Evolutionary conservation across 2,329 filamentous ascomycete genomes (phyloP), one percentile per base, ranked within the genome.

Genomic region (Neofusicoccum kwambonambiense): DNA sequence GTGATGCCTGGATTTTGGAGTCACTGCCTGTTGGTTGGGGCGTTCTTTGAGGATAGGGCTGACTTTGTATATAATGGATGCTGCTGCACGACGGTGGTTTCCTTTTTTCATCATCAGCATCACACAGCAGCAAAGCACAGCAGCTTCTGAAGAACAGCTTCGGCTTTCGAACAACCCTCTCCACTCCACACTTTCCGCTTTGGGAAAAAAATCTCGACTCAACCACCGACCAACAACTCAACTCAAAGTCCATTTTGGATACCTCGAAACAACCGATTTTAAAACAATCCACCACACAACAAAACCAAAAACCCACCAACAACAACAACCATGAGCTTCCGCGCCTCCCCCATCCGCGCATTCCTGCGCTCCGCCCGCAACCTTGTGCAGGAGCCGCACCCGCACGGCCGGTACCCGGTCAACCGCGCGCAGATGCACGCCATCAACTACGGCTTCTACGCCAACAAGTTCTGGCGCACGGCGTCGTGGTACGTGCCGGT

Each of bases 381-480:
- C 61, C 70, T 73, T 19, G 66, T 75, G 27, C 70, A 70, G 66
- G 76, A 78, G 58, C 72, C 75, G 1, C 76, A 77, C 67, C 76
- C 76, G 4, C 74, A 74, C 64, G 71, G 70, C 5, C 73, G 76
- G 50, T 73, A 72, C 66, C 73, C 75, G 0, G 61, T 71, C 1
- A 68, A 70, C 62, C 66, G 68, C 34, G 44, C 68, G 34, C 64
- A 74, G 1, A 73, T 75, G 34, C 45, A 72, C 9, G 70, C 73
- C 44, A 68, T 71, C 44, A 72, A 68, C 13, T 66, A 65, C 9
- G 67, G 71, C 39, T 70, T 73, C 45, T 62, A 62, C 41, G 57
- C 39, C 47, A 67, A 67, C 47, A 71, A 69, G 57, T 69, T 76
- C 0, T 63, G 62, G 1, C 67, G 71, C 41, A 73, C 74, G 6